Base-by-base conservation (phyloP, 495 filamentous ascomycete species). In the Neurospora intermedia region DNA sequence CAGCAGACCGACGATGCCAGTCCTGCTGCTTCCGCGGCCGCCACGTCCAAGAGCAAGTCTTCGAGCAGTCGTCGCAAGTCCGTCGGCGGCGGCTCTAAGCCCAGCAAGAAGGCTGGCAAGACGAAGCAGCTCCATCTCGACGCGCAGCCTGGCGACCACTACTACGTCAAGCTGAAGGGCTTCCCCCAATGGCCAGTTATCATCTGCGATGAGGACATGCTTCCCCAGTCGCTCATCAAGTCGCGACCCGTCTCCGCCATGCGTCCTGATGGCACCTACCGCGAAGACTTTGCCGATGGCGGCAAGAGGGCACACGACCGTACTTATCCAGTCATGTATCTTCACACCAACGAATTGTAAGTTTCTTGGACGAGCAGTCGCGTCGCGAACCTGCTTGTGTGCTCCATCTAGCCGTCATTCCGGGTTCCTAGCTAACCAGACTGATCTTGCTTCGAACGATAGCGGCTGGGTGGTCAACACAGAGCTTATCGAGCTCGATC, bases 261-360 rank as follows among this genome's bases (percentile, higher is more conserved):
- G 75, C 89, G 92, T 54, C 78, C 86, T 27, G 94, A 97, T 82
- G 94, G 94, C 41, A 90, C 91, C 3, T 95, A 93, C 82, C 89
- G 91, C 69, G 91, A 92, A 69, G 93, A 93, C 75, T 95, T 91
- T 79, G 87, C 88, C 39, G 93, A 96, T 76, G 93, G 89, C 73
- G 94, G 91, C 73, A 94, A 93, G 84, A 91, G 93, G 71, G 90
- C 86, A 20, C 87, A 89, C 46, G 93, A 97, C 80, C 87, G 94
- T 54, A 94, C 92, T 6, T 97, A 91, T 80, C 93, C 94, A 3
- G 89, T 98, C 75, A 97, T 97, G 94, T 98, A 96, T 81, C 84
- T 98, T 71, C 85, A 89, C 73, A 96, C 94, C 71, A 96, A 97
- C 80, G 93, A 97, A 85, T 98, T 98, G 94, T 98, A 84, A 87